Base-by-base conservation (phyloP, 805 yeast species). In the Wickerhamiella dianesei region DNA sequence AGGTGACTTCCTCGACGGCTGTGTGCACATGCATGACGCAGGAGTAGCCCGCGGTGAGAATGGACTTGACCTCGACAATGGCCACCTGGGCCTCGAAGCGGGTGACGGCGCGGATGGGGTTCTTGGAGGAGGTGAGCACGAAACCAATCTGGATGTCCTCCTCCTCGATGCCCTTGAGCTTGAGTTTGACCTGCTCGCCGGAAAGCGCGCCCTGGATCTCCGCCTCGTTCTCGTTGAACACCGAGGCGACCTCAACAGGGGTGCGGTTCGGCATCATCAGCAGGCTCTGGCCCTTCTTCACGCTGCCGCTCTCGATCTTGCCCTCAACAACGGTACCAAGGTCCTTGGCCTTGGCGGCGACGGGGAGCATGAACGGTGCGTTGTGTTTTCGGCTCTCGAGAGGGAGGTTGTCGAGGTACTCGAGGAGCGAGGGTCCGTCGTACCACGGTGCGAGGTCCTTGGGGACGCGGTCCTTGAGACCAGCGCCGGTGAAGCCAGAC, bases 1-100 rank as follows among this genome's bases (percentile, higher is more conserved):
- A 77, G 21, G 74, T 74, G 45, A 92, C 95, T 68, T 92, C 99
- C 69, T 92, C 97, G 57, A 89, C 87, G 47, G 97, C 97, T 44
- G 97, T 86, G 71, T 92, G 98, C 58, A 92, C 82, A 63, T 92
- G 98, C 96, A 92, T 89, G 47, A 92, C 96, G 75, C 97, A 92
- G 13, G 96, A 79, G 72, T 79, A 92, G 48, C 99, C 99, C 44
- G 94, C 79, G 3, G 98, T 84, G 61, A 92, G 72, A 61, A 92
- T 92, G 17, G 95, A 82, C 69, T 84, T 87, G 66, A 92, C 77
- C 70, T 92, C 99, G 49, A 92, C 96, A 67, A 92, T 84, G 47
- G 96, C 97, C 54, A 92, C 77, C 67, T 89, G 95, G 4, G 97
- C 97, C 69, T 86, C 95, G 62, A 92, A 92, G 56, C 74, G 76